Conservation (phyloP, 768 basidiomycete genomes). For the Tylopilus sp. region DNA sequence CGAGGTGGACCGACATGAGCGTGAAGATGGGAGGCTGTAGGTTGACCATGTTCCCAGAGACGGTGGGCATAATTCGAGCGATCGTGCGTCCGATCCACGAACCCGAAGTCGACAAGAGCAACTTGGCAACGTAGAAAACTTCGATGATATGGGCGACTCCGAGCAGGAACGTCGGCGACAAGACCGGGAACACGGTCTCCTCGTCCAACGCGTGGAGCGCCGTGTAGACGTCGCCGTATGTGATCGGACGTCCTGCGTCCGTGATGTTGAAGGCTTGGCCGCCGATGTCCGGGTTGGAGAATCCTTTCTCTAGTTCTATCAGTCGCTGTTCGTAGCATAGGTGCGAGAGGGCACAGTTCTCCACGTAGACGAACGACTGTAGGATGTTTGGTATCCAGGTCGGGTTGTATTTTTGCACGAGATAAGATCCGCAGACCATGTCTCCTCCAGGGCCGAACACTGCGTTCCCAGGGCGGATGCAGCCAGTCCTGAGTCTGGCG, state of each 20-base stretch:
- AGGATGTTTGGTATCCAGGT: constrained; percentile 58
- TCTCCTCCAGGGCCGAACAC: constrained; percentile 76
- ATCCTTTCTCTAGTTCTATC: constrained; percentile 45
- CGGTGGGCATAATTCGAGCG: constrained; percentile 38
- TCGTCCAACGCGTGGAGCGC: constrained; percentile 55
- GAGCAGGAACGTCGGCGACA: constrained; percentile 66
- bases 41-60: constrained; percentile 50
- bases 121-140: constrained; percentile 46
- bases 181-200: constrained; percentile 48
- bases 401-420: constrained; percentile 56
- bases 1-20: constrained; percentile 50
- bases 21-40: constrained; percentile 60
- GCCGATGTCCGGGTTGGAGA: constrained; percentile 58
- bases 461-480: constrained; percentile 75
- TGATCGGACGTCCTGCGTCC: constrained; percentile 61
- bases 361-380: constrained; percentile 69
- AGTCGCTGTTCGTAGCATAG: constrained; percentile 71
- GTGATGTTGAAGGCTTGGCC: constrained; percentile 67
- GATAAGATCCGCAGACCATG: constrained; percentile 60
- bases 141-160: constrained; percentile 60
- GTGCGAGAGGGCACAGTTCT: constrained; percentile 72
- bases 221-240: constrained; percentile 61
- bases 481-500: constrained; percentile 57
- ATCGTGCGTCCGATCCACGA: constrained; percentile 31
- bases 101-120: constrained; percentile 34